Evolutionary conservation across 495 filamentous ascomycete genomes (phyloP), one percentile per base, ranked within the genome.

Genomic region (Podospora pseudocomata): DNA sequence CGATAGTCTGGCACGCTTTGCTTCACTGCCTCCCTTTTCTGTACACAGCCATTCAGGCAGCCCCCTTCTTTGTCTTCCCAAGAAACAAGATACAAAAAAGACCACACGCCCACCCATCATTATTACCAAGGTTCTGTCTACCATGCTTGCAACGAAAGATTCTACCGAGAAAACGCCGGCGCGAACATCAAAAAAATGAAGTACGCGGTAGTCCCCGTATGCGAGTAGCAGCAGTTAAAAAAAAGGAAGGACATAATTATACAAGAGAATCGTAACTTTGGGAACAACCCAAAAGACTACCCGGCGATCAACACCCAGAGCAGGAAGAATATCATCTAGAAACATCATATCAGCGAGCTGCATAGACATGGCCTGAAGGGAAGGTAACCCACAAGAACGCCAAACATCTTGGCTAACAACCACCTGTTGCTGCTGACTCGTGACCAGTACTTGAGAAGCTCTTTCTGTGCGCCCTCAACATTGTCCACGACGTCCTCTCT

Each of bases 361-460:
- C 30, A 30, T 23, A 0, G 55, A 55, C 3, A 9, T 74, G 80
- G 76, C 13, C 34, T 27, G 9, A 23, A n/a, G 15, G 6, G 16
- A 56, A 23, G 81, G 73, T 83, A 83, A 76, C 88, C 82, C 82
- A 89, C 88, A 54, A 89, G 77, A 23, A 89, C 91, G 65, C 95
- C 95, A 86, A 99, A 97, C 96, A 99, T 99, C 86, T 98, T 97
- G 18, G 94, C 96, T 64, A 99, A 88, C 60, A 99, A 81, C 95
- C 96, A 98, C 73, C 95, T 86, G 83, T 98, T 99, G 28, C 93
- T 91, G 23, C 91, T 92, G 13, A 98, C 94, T 27, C 93, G 85
- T 13, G 87, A 89, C 95, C 96, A 99, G 81, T 98, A 99, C 75
- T 97, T 97, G 83, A 99, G 86, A 70, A 93, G 70, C 80, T 99